Base-by-base conservation (phyloP, 2,329 filamentous ascomycete genomes). In the Chalaropsis thielavioides region DNA sequence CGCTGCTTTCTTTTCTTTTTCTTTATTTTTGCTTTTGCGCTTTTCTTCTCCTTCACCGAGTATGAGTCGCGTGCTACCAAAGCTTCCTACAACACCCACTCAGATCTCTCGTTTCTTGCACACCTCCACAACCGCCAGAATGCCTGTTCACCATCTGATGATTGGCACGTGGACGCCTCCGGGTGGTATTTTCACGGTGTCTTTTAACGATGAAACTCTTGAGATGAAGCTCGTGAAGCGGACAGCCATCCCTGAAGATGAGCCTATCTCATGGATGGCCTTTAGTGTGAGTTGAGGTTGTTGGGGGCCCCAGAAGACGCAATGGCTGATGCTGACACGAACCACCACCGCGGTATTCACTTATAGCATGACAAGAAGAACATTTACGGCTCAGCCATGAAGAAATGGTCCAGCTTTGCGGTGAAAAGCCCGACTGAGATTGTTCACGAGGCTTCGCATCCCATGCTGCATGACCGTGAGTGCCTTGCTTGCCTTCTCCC, bases 181-280 rank as follows among this genome's bases (percentile, higher is more conserved):
- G 64, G 90, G 90, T 59, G 89, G 90, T 74, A 94, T 95, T 72
- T 94, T 94, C 76, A 95, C 90, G 0, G 87, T 95, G 67, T 83
- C 86, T 67, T 95, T 95, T 73, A 89, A 95, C 76, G 89, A 92
- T 70, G 88, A 92, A 75, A 84, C 83, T 46, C 77, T 91, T 69
- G 86, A 85, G 6, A 76, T 95, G 67, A 82, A 86, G 69, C 76
- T 94, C 71, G 77, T 95, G 72, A 91, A 92, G 77, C 85, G 87
- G 70, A 94, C 89, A 0, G 83, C 85, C 66, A 94, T 95, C 65
- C 87, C 89, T 3, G 76, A 88, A 63, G 88, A 92, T 69, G 89
- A 95, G 75, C 89, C 90, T 7, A 94, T 95, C 69, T 95, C 90
- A 67, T 95, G 90, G 90, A 92, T 95, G 88, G 87, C 89, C 17